A percentile compares a stretch with the other conserved stretches of the same genome.
Conservation (phyloP, 768 basidiomycete species). For the Kwoniella newhampshirensis region DNA sequence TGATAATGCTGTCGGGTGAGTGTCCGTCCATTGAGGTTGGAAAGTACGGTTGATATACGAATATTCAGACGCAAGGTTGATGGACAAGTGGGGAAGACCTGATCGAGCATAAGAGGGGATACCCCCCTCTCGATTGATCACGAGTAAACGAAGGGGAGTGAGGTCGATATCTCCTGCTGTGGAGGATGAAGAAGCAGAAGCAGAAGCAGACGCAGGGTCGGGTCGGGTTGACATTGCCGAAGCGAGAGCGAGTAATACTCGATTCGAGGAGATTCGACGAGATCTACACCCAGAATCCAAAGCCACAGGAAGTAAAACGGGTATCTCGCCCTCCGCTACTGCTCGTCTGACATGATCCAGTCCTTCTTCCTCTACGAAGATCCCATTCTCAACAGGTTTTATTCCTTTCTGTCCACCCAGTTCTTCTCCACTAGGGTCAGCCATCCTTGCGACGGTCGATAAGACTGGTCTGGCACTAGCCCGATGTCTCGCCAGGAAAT, state of each 20-base stretch:
- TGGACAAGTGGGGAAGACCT: slow-evolving; percentile 90
- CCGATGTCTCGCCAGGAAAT: slow-evolving; percentile 77
- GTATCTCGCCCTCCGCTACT: slow-evolving; percentile 89
- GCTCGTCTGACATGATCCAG: slow-evolving; percentile 83
- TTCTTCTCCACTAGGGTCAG: slow-evolving; percentile 44
- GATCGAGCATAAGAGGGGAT: slow-evolving; percentile 95
- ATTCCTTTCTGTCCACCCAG: slow-evolving; percentile 43
- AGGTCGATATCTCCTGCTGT: slow-evolving; percentile 62
- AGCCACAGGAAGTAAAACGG: slow-evolving; percentile 89
- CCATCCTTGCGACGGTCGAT: slow-evolving; percentile 64
- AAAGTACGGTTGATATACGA: slow-evolving; percentile 83
- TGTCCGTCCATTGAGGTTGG: slow-evolving; percentile 67
- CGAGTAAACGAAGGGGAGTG: slow-evolving; percentile 91
- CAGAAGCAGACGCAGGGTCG: slow-evolving; percentile 48
- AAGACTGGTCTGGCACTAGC: slow-evolving; percentile 84
- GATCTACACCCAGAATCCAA: slow-evolving; percentile 87
- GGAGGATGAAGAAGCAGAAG: neutral
- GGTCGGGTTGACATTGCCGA: slow-evolving; percentile 68
- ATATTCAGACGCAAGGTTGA: slow-evolving; percentile 88
- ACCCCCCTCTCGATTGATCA: slow-evolving; percentile 94
- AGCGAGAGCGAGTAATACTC: slow-evolving; percentile 81
- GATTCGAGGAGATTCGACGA: slow-evolving; percentile 79
- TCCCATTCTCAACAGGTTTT: slow-evolving; percentile 48
- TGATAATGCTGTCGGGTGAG: slow-evolving; percentile 79
- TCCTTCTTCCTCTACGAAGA: slow-evolving; percentile 70